Conservation (phyloP, 129 eudicot genomes). For the Centella asiatica region DNA sequence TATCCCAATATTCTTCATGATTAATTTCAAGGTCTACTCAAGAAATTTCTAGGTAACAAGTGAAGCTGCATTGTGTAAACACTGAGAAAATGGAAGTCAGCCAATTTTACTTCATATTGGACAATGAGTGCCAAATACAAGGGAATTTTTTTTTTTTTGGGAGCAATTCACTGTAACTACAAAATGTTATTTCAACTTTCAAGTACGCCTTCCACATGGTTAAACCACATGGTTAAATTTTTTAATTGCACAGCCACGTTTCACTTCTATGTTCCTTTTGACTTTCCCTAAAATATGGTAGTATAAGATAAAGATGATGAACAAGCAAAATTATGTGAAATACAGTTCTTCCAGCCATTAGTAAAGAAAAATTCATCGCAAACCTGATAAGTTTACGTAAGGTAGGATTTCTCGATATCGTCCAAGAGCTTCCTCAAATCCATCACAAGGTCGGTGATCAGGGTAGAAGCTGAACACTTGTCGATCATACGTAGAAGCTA, state of each 20-base stretch:
- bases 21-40: too few species aligned
- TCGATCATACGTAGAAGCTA: slow-evolving; percentile 48
- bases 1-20: too few species aligned
- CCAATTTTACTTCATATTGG: too few species aligned
- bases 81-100: too few species aligned
- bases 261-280: neutral
- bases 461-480: slow-evolving; percentile 49
- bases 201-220: too few species aligned
- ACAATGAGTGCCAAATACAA: too few species aligned
- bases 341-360: neutral
- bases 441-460: slow-evolving; percentile 49
- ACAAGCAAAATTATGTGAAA: neutral
- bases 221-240: neutral
- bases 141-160: too few species aligned
- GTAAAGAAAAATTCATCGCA: neutral
- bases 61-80: too few species aligned
- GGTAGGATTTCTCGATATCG: slow-evolving; percentile 49
- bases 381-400: slow-evolving; percentile 42
- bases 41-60: too few species aligned
- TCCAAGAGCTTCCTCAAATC: slow-evolving; percentile 57
- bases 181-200: too few species aligned
- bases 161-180: too few species aligned
- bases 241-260: neutral
- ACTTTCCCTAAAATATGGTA: neutral
- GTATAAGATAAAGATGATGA: neutral